Base-by-base conservation (phyloP, 2,329 filamentous ascomycete species). In the Cercospora canescens region DNA sequence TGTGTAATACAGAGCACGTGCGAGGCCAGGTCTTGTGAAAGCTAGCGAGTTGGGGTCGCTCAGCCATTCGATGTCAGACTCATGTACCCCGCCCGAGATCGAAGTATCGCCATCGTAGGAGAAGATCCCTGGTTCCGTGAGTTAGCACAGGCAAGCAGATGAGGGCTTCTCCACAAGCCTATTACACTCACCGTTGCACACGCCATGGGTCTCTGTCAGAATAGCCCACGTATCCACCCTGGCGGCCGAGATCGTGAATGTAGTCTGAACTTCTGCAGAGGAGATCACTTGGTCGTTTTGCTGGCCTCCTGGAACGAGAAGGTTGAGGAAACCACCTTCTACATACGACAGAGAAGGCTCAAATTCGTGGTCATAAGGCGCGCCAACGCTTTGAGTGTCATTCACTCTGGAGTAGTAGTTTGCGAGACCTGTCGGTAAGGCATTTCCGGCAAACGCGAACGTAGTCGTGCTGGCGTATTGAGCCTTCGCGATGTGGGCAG, bases 61-160 rank as follows among this genome's bases (percentile, higher is more conserved):
- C 18, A 72, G 60, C 63, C 70, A 71, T 67, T 72, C 70, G 45
- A 71, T 72, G 32, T 71, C 69, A 24, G 54, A 61, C 50, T 72
- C 70, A 18, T 72, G 69, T 16, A 60, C 11, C 14, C 58, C 58
- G 11, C 58, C 58, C 18, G 58, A 60, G 26, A 60, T 48, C 14
- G 58, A 48, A 24, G 50, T 69, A 45, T 71, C 69, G 59, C 50
- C 57, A 16, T 62, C 45, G 65, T 71, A 70, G 4, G 69, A 64
- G 61, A 72, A 72, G 35, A 70, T 70, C 32, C 69, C 69, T 70
- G 45, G 26, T 21, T 5, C 9, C 4, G 9, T 18, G 6, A 4
- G n/a, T 63, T 24, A 63, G 39, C 4, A 28, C 32, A 24, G 24
- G 35, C 12, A 14, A 28, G 35, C 35, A 37, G 21, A 30, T 8